These are phyloP conservation scores for Diaporthe ilicicola DNA, from an alignment of 2,329 filamentous ascomycete species.

Conservation along the genomic window DNA sequence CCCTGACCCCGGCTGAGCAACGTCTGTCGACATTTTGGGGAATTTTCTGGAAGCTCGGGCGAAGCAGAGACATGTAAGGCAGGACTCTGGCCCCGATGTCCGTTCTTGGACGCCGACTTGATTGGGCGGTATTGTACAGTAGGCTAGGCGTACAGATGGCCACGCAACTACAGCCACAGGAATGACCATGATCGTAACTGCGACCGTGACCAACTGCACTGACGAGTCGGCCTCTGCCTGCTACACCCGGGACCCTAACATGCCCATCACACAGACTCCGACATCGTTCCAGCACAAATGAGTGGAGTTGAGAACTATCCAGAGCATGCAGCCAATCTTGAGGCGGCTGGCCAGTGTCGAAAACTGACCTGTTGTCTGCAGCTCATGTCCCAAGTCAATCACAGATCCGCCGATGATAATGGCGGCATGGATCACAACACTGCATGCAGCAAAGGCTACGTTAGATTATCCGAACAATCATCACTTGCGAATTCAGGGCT, in stretches of 20 bases:
- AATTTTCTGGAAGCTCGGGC: conserved; percentile 17
- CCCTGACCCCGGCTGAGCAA: not conserved
- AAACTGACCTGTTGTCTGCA: conserved; percentile 5
- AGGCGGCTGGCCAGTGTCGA: not conserved
- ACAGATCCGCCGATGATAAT: not conserved
- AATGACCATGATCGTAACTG: not conserved
- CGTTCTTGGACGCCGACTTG: not conserved
- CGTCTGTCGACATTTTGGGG: not conserved
- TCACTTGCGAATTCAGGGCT: not conserved
- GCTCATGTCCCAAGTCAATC: not conserved
- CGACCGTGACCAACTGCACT: not conserved
- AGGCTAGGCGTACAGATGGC: conserved; percentile 6
- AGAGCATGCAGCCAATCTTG: not conserved
- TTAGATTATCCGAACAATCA: not conserved
- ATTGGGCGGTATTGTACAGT: not conserved
- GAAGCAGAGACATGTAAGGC: not conserved
- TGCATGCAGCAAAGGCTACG: not conserved
- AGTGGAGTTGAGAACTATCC: too few species aligned
- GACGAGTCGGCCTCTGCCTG: conserved; percentile 14
- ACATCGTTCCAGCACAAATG: not conserved
- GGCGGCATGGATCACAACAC: not conserved
- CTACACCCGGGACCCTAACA: not conserved
- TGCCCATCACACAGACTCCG: conserved; percentile 3
- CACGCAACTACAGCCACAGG: not conserved
- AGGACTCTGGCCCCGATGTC: not conserved